Evolutionary conservation across 352 stramenopile genomes (phyloP), one percentile per base, ranked within the genome.

Genomic region (Aphanomyces cochlioides): DNA sequence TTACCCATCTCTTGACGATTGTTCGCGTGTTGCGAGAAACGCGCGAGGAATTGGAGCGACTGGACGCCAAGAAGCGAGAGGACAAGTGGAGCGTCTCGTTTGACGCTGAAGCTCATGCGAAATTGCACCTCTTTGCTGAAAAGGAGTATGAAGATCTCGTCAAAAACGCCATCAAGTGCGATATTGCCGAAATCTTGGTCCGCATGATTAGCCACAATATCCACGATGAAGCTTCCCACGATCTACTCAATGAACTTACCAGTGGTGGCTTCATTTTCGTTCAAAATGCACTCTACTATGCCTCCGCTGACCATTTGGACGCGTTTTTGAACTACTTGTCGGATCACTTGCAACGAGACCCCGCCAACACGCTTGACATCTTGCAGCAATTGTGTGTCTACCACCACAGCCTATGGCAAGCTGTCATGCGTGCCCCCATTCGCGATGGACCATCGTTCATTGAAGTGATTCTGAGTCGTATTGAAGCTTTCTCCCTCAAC

Each of bases 371-470:
- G 56, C 8, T 70, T 13, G 17, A 3, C 15, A 50, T 70, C 34
- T 56, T 70, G 5, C 64, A 70, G 64, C 64, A 70, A 34, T 43
- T 70, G 5, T 70, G 64, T 36, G 64, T 61, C 40, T 61, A 61
- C 39, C 64, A 70, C 54, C 64, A 70, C 47, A 50, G 13, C 7
- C 45, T 63, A 39, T 70, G 64, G 64, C 64, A 70, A 28, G 47
- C 45, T 15, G 15, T 70, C n/a, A 70, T 70, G 64, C 64, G 54
- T 1, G 34, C 43, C 15, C 54, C 54, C 54, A 37, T 37, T 28
- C 10, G 19, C 36, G 34, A 39, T 37, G 5, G 21, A 7, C 19
- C 54, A 10, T 61, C 54, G 12, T 61, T 61, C 43, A 28, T 61
- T 37, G n/a, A 37, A 12, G 7, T 39, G 5, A 61, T 61, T 37